phyloP scores from a whole-genome alignment of 768 basidiomycete species.

The Dendrothele bispora region DNA sequence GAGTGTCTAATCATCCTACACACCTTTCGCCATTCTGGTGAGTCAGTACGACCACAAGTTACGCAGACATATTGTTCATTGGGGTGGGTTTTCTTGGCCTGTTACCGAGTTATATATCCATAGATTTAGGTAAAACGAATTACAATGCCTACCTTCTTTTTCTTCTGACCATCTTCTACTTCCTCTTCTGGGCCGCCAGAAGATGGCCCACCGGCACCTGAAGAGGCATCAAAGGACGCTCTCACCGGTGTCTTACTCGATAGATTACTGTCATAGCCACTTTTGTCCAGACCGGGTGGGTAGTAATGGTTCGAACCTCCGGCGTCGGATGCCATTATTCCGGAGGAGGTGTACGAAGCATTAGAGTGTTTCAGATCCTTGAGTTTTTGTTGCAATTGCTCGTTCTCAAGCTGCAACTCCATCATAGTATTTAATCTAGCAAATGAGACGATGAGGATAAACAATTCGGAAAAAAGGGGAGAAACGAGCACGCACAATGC shows the following conservation, averaged over 20 bases:
- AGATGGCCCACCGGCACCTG: not conserved
- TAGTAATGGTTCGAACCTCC: not conserved
- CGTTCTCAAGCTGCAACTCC: constrained; percentile 88
- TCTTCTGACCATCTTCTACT: constrained; percentile 51
- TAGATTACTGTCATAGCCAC: no score
- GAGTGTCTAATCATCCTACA: no score
- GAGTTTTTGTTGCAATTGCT: constrained; percentile 67
- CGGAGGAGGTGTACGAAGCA: no score
- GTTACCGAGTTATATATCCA: no score
- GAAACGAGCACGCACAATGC: constrained; percentile 50
- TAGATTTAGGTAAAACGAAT: not conserved
- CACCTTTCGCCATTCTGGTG: constrained; percentile 96
- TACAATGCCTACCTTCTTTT: constrained; percentile 57
- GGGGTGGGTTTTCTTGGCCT: constrained; percentile 48
- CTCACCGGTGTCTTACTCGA: not conserved
- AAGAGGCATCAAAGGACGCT: constrained; percentile 5
- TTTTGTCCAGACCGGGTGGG: not conserved
- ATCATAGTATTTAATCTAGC: constrained; percentile 68
- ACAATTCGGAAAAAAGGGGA: not conserved
- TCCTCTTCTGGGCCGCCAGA: constrained; percentile 33
- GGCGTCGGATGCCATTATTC: no score
- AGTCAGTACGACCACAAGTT: constrained; percentile 92
- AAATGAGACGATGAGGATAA: constrained; percentile 3
- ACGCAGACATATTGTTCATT: constrained; percentile 83
- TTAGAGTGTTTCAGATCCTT: constrained; percentile 32